These are phyloP conservation scores for Suillus tomentosus DNA, from an alignment of 768 basidiomycete species.

Conservation along the genomic window DNA sequence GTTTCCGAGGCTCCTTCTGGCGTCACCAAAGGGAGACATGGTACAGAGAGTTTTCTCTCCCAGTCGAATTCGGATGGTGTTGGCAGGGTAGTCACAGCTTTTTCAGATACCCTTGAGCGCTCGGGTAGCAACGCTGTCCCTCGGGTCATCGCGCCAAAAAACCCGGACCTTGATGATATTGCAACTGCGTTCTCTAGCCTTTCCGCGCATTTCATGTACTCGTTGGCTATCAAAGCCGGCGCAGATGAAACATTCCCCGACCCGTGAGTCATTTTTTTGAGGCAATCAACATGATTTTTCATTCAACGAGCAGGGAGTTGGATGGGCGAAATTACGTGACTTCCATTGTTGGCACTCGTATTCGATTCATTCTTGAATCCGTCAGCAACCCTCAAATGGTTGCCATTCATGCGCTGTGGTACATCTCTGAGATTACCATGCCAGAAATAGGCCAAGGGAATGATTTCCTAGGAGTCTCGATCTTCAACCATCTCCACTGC, in stretches of 20 bases:
- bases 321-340: conserved; percentile 13
- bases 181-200: conserved; percentile 9
- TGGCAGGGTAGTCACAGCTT: conserved; percentile 7
- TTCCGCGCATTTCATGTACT: conserved; percentile 11
- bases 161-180: background rate
- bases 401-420: conserved; percentile 34
- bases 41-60: conserved; percentile 22
- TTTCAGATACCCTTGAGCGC: background rate
- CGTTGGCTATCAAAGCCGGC: conserved; percentile 8
- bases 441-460: conserved; percentile 16
- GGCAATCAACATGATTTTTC: conserved; percentile 1
- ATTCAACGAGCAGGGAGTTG: conserved; percentile 20
- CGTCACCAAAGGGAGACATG: conserved; percentile 19
- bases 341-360: conserved; percentile 19
- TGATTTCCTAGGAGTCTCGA: conserved; percentile 31
- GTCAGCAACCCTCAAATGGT: conserved; percentile 32
- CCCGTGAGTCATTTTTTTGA: conserved; percentile 10
- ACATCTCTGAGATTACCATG: conserved; percentile 30
- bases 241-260: conserved; percentile 10
- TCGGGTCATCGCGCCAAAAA: background rate
- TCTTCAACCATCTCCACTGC: conserved; percentile 32
- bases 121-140: background rate
- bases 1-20: background rate
- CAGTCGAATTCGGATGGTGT: conserved; percentile 23
- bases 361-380: conserved; percentile 22